Conservation (phyloP, 2,329 filamentous ascomycete genomes). For the Fusarium buharicum region DNA sequence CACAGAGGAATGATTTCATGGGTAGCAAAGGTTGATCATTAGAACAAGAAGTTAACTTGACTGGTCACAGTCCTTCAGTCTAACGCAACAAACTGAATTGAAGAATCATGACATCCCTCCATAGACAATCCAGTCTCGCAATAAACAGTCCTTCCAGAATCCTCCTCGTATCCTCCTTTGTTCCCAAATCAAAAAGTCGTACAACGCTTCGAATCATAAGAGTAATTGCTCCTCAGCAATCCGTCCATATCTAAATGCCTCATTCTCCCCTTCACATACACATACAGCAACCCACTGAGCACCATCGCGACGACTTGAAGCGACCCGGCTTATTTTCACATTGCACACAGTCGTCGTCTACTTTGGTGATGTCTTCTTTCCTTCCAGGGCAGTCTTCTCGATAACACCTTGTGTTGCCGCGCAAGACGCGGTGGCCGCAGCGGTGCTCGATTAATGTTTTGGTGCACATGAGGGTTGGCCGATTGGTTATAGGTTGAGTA, state of each 20-base stretch:
- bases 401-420: conserved; percentile 53
- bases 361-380: conserved; percentile 47
- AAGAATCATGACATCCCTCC: conserved; percentile 6
- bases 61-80: not conserved
- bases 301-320: conserved; percentile 52
- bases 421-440: conserved; percentile 51
- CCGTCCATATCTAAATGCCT: not conserved
- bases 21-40: not conserved
- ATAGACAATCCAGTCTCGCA: not conserved
- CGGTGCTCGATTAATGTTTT: conserved; percentile 49
- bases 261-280: conserved; percentile 34
- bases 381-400: conserved; percentile 46
- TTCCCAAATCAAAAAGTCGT: conserved; percentile 22
- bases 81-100: not conserved
- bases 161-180: not conserved
- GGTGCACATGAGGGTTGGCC: conserved; percentile 48
- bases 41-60: not conserved
- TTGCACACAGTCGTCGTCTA: conserved; percentile 49
- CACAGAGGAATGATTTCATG: too few species aligned
- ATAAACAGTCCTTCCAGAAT: conserved; percentile 9
- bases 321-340: conserved; percentile 47
- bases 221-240: not conserved
- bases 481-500: not conserved
- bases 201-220: conserved; percentile 11
- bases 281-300: conserved; percentile 50